Evolutionary conservation across 2,329 filamentous ascomycete species (phyloP).

Genomic region (Ceratocystis cacaofunesta): DNA sequence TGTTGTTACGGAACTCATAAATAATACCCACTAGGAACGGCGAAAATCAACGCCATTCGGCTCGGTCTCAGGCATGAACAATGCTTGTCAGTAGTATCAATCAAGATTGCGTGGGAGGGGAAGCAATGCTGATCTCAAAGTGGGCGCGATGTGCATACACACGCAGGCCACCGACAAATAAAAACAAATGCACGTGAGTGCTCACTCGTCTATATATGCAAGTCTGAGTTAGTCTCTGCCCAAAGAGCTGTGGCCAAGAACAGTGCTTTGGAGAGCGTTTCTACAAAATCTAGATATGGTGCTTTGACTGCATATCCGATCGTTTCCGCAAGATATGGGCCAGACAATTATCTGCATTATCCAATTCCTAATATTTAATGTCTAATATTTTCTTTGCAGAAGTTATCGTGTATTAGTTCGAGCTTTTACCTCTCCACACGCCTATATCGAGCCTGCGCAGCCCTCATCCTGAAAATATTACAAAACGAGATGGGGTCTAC

Average conservation of each 20-base stretch:
- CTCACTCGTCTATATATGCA: not conserved
- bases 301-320: not conserved
- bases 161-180: not conserved
- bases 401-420: not conserved
- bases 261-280: not conserved
- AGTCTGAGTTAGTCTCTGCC: not conserved
- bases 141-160: not conserved
- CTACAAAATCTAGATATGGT: not conserved
- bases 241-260: too few species aligned
- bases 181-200: not conserved
- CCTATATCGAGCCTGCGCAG: not conserved
- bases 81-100: not conserved
- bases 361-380: not conserved
- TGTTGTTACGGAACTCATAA: not conserved
- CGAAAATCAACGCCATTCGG: not conserved
- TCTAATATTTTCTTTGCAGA: not conserved
- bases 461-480: not conserved
- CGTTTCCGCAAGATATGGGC: not conserved
- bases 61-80: not conserved
- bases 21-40: not conserved
- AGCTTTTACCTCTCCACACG: not conserved
- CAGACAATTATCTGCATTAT: not conserved
- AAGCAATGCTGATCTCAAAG: not conserved
- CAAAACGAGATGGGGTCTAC: not conserved
- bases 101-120: not conserved